Evolutionary conservation across 495 filamentous ascomycete species (phyloP), one percentile per base, ranked within the genome.

Genomic region (Eremomyces bilateralis): DNA sequence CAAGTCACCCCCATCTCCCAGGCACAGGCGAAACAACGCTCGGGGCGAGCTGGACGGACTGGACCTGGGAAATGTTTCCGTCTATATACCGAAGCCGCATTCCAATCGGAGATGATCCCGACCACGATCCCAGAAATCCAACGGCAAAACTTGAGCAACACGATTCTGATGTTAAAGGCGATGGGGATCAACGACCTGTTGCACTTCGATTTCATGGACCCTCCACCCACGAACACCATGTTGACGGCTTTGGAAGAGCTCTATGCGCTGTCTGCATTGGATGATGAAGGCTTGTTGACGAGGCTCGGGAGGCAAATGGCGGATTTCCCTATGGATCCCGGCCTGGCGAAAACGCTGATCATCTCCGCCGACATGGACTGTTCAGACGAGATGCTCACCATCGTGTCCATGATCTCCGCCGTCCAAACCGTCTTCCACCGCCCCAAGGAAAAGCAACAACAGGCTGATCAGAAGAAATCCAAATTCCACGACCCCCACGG

Each of bases 171-270:
- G 83, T 65, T 99, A 20, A 99, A 99, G 53, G 88, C 88, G 1
- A 95, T 95, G 85, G 88, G 88, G 2, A 95, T 99, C 50, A 94
- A 95, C 45, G 88, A 99, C 46, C 62, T 99, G 2, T 68, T 99
- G 8, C 81, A 91, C 41, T 99, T 99, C 46, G 85, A 94, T 51
- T 99, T 95, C 46, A 94, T 99, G 84, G 90, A 95, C 45, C 82
- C 85, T 1, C 88, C 88, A 1, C 88, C 90, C 1, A 85, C 83
- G 4, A 94, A 93, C 44, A 94, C 88, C 20, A 95, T 93, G 83
- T 67, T 97, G 36, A 90, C 81, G 35, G 88, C 88, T 1, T 61
- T 97, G 10, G 88, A 95, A 56, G 88, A 94, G 51, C 63, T 97
- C 1, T 97, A 97, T 48, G 81, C 83, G 1, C 56, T 97, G 4